Conservation (phyloP, 1,139 yeast species). For the Zygoascus meyerae region DNA sequence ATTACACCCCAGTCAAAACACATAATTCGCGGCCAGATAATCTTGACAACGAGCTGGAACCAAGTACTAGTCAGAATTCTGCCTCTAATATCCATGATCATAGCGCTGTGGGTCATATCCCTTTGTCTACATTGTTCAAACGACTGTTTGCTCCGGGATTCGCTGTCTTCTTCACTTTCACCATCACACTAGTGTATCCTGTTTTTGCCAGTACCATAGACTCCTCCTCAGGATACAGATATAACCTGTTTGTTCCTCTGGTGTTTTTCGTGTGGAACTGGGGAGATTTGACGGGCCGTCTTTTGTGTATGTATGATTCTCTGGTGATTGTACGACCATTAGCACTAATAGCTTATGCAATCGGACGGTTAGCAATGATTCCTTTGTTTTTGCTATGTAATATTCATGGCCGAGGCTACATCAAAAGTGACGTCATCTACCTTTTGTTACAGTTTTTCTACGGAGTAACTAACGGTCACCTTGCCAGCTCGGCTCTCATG, state of each 20-base stretch:
- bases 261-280: conserved; percentile 80
- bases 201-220: conserved; percentile 76
- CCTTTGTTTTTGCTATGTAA: conserved; percentile 49
- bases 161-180: conserved; percentile 69
- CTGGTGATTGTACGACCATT: conserved; percentile 31
- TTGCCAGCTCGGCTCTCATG: conserved; percentile 78
- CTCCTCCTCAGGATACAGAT: conserved; percentile 46
- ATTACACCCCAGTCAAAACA: conserved; percentile 7
- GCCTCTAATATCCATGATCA: background rate
- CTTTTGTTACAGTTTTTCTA: conserved; percentile 63
- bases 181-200: conserved; percentile 77
- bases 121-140: conserved; percentile 47
- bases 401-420: conserved; percentile 39
- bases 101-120: conserved; percentile 33
- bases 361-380: conserved; percentile 48
- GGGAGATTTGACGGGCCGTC: conserved; percentile 79
- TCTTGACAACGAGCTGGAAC: conserved; percentile 5
- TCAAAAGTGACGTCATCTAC: conserved; percentile 62
- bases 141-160: conserved; percentile 59
- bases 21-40: background rate
- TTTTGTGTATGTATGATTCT: conserved; percentile 50
- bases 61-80: background rate
- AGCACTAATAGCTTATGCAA: conserved; percentile 20
- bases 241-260: conserved; percentile 59
- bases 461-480: conserved; percentile 85